phyloP scores from a whole-genome alignment of 805 yeast species.

The Lachancea thermotolerans region DNA sequence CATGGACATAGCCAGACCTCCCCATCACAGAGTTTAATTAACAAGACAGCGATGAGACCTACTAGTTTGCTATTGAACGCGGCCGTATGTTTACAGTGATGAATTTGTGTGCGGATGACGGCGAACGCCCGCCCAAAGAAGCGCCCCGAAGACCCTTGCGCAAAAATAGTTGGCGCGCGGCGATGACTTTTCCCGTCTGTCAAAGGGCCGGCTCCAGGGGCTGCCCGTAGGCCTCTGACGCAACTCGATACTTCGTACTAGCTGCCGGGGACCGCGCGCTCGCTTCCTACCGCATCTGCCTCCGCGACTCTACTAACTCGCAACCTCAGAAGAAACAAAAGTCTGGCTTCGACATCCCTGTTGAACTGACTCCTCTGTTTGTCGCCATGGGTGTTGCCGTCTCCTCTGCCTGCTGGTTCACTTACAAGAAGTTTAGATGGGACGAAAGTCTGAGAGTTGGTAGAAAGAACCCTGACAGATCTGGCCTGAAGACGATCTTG shows the following conservation, averaged over 20 bases:
- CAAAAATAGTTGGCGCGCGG: background rate
- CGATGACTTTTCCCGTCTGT: too few relatives aligned
- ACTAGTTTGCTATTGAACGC: slow-evolving; percentile 41
- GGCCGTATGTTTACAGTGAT: slow-evolving; percentile 33
- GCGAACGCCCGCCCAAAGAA: too few relatives aligned
- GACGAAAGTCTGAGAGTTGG: slow-evolving; percentile 46
- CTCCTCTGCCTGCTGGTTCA: slow-evolving; percentile 44
- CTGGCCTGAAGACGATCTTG: slow-evolving; percentile 27
- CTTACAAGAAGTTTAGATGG: slow-evolving; percentile 43
- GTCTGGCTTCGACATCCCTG: slow-evolving; percentile 37
- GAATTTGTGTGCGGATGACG: background rate
- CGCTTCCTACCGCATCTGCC: background rate
- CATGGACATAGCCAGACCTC: background rate
- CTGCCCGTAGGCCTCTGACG: too few relatives aligned
- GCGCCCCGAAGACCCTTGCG: background rate
- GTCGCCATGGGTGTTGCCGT: slow-evolving; percentile 50
- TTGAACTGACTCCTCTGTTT: slow-evolving; percentile 53
- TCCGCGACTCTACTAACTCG: slow-evolving; percentile 4
- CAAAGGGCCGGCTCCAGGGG: too few relatives aligned
- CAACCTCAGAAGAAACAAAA: slow-evolving; percentile 31
- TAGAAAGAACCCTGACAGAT: slow-evolving; percentile 39
- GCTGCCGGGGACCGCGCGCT: too few relatives aligned
- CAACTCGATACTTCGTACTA: too few relatives aligned
- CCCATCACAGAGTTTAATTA: too few relatives aligned
- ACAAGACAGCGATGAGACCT: slow-evolving; percentile 39